Conservation (phyloP, 2,329 filamentous ascomycete species). For the Trichoderma asperellum region DNA sequence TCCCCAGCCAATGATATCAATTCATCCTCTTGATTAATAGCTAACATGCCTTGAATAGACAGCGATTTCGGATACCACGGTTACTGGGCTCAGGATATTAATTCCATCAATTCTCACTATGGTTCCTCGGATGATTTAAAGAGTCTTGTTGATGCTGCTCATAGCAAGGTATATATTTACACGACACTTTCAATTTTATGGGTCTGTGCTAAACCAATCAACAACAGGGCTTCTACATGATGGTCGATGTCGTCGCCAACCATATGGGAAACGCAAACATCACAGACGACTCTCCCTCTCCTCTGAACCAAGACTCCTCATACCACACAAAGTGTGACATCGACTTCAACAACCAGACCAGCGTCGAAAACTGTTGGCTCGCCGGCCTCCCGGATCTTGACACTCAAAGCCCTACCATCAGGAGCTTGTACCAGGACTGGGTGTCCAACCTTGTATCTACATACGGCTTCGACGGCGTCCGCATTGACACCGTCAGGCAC, state of each 20-base stretch:
- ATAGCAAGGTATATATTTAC: constrained; percentile 56
- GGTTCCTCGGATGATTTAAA: constrained; percentile 63
- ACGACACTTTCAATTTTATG: background rate
- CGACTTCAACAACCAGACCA: constrained; percentile 56
- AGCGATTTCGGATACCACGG: constrained; percentile 56
- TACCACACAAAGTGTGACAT: constrained; percentile 65
- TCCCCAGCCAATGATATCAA: background rate
- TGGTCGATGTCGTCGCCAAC: constrained; percentile 65
- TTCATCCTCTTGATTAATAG: background rate
- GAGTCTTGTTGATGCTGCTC: constrained; percentile 58
- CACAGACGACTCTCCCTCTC: constrained; percentile 45
- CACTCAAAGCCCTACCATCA: constrained; percentile 56
- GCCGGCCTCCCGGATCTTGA: constrained; percentile 66
- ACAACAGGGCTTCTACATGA: constrained; percentile 52
- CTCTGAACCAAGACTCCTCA: constrained; percentile 57
- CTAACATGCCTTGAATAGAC: constrained; percentile 34
- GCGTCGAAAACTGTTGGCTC: constrained; percentile 55
- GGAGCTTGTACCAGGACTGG: constrained; percentile 61
- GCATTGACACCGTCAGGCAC: constrained; percentile 66
- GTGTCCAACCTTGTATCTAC: constrained; percentile 59
- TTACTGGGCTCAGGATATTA: constrained; percentile 58
- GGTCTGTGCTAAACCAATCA: background rate
- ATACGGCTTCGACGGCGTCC: constrained; percentile 65
- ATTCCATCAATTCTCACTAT: constrained; percentile 60
- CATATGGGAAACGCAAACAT: constrained; percentile 61